These are phyloP conservation scores for Picochlorum sp. DNA, from an alignment of 139 green algal genomes.

Conservation along the genomic window DNA sequence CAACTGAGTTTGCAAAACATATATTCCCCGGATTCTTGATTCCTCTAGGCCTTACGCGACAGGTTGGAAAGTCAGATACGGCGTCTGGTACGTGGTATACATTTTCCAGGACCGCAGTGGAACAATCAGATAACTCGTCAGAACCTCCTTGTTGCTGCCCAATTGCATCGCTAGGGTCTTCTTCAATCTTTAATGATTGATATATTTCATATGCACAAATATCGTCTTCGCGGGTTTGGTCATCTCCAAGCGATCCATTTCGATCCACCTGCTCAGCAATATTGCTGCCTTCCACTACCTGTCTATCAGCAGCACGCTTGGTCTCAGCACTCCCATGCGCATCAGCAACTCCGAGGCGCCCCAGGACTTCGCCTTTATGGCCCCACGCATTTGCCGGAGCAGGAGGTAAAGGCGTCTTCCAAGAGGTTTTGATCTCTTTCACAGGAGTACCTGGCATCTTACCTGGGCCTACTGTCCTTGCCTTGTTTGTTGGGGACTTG, in stretches of 20 bases:
- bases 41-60: slow-evolving; percentile 36
- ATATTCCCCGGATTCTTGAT: slow-evolving; percentile 70
- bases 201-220: too few relatives aligned
- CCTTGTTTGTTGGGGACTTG: too few relatives aligned
- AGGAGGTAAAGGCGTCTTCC: not conserved
- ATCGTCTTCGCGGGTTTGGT: too few relatives aligned
- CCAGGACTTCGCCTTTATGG: not conserved
- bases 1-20: slow-evolving; percentile 70
- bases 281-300: too few relatives aligned
- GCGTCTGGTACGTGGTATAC: not conserved
- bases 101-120: not conserved
- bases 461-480: too few relatives aligned
- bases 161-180: not conserved
- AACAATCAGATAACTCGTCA: not conserved
- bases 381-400: not conserved
- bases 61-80: not conserved
- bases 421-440: not conserved
- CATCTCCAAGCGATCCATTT: too few relatives aligned
- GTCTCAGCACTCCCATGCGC: too few relatives aligned
- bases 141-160: not conserved
- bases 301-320: too few relatives aligned
- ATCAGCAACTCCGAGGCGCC: too few relatives aligned
- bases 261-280: too few relatives aligned
- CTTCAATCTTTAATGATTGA: not conserved
- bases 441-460: too few relatives aligned